Evolutionary conservation across 179 eudicot genomes (phyloP).

Genomic region (Spergularia azorica): DNA sequence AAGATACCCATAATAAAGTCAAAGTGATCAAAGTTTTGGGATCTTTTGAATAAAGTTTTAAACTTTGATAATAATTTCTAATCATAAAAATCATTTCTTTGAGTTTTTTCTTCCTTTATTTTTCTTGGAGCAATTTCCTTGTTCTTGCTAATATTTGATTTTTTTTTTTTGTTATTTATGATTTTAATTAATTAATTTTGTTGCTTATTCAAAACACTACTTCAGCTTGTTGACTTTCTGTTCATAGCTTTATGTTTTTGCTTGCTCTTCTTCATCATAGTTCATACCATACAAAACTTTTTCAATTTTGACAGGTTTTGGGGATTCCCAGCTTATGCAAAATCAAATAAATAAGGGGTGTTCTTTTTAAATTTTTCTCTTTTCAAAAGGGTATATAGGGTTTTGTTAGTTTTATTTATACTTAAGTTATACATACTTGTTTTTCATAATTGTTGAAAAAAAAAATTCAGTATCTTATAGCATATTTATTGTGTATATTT

Average conservation of each 20-base stretch:
- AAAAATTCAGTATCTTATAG: background rate
- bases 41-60: conserved; percentile 25
- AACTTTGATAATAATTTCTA: background rate
- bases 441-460: conserved; percentile 15
- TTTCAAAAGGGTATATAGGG: conserved; percentile 20
- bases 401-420: conserved; percentile 12
- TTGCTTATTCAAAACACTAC: conserved; percentile 28
- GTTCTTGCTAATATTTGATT: conserved; percentile 14
- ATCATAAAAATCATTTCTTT: conserved; percentile 16
- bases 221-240: conserved; percentile 31
- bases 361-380: conserved; percentile 7
- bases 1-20: conserved; percentile 29
- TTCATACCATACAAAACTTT: conserved; percentile 3
- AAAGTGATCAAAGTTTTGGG: conserved; percentile 41
- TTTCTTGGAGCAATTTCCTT: conserved; percentile 15
- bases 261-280: conserved; percentile 6
- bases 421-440: background rate
- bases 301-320: conserved; percentile 25
- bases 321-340: conserved; percentile 21
- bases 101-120: conserved; percentile 1
- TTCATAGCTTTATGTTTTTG: conserved; percentile 20
- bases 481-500: background rate
- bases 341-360: conserved; percentile 1
- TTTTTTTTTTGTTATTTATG: background rate
- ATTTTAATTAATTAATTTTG: background rate